A percentile compares a stretch with the other conserved stretches of the same genome.
These are phyloP conservation scores for Pseudognaphalium luteoalbum DNA, from an alignment of 129 eudicot species.

Conservation along the genomic window DNA sequence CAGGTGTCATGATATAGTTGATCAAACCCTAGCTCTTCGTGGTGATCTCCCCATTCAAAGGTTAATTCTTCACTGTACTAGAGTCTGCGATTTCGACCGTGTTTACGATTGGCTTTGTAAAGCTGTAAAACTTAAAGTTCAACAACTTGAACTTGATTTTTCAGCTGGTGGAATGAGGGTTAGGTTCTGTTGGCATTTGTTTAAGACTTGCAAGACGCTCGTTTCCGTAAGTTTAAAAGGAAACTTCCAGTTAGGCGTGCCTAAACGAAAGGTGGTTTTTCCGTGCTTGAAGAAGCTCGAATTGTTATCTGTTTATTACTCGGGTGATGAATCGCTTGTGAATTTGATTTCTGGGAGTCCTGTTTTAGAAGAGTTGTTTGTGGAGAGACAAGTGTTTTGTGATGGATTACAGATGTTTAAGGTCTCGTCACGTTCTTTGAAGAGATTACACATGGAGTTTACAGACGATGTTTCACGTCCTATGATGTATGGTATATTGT, in stretches of 20 bases:
- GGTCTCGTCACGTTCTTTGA: constrained; percentile 18
- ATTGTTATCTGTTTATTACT: constrained; percentile 21
- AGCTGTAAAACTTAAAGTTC: not conserved
- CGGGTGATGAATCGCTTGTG: constrained; percentile 1
- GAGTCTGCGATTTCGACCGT: constrained; percentile 14
- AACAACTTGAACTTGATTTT: constrained; percentile 24
- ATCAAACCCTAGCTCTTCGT: constrained; percentile 14
- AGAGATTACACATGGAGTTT: too few species aligned
- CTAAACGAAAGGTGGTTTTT: not conserved
- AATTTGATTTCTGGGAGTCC: constrained; percentile 32
- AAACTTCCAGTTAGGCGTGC: constrained; percentile 21
- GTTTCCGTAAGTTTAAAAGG: constrained; percentile 24
- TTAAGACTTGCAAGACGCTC: not conserved
- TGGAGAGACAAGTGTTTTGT: constrained; percentile 26
- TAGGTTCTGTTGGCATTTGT: constrained; percentile 5
- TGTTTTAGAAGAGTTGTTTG: constrained; percentile 25
- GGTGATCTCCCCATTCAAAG: not conserved
- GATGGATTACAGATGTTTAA: not conserved
- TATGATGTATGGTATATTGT: too few species aligned
- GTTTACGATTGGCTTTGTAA: constrained; percentile 10
- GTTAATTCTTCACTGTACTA: constrained; percentile 22
- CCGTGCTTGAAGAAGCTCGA: constrained; percentile 18
- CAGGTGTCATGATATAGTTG: not conserved
- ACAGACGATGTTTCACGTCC: too few species aligned
- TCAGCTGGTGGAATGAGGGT: constrained; percentile 11